Evolutionary conservation across 768 basidiomycete genomes (phyloP), one percentile per base, ranked within the genome.

Genomic region (Hysterangium stoloniferum): DNA sequence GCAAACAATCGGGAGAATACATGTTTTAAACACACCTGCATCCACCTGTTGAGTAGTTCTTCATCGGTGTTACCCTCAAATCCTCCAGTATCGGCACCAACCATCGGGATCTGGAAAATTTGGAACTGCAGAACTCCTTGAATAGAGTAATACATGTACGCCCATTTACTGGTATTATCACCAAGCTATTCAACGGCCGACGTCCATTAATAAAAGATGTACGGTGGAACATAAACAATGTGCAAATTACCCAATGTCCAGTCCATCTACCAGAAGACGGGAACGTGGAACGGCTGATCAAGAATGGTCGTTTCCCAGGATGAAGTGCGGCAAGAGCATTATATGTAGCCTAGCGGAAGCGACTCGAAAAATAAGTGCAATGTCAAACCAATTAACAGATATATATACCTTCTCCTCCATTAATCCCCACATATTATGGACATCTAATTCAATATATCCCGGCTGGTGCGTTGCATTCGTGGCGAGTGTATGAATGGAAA

Each of bases 21-120:
- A 22, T 86, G 73, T 80, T 82, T 50, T n/a, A 27, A 20, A 38
- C 48, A 8, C 8, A 51, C 49, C 62, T 84, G 80, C 86, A 86
- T 88, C 88, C 88, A 91, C 15, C 88, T 76, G 54, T 80, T 82
- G 65, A 85, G 86, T 8, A 91, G 72, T 61, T 89, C 86, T 63
- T 90, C 87, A 57, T 86, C 77, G 6, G 82, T 80, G 62, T 89
- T 87, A 2, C 69, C 77, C 54, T 35, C 71, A 67, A 82, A 82
- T 17, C 80, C 82, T 61, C 81, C 83, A 6, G 82, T 79, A 58
- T 91, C 87, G 2, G 86, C 83, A 17, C 87, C 88, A 15, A 89
- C 86, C 68, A 89, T 83, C 0, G 87, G 87, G 53, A 87, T 82
- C 57, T 84, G 82, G 74, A 83, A 89, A 12, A 89, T 66, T 64